These are phyloP conservation scores for Calycina marina DNA, from an alignment of 2,329 filamentous ascomycete species.

Conservation along the genomic window DNA sequence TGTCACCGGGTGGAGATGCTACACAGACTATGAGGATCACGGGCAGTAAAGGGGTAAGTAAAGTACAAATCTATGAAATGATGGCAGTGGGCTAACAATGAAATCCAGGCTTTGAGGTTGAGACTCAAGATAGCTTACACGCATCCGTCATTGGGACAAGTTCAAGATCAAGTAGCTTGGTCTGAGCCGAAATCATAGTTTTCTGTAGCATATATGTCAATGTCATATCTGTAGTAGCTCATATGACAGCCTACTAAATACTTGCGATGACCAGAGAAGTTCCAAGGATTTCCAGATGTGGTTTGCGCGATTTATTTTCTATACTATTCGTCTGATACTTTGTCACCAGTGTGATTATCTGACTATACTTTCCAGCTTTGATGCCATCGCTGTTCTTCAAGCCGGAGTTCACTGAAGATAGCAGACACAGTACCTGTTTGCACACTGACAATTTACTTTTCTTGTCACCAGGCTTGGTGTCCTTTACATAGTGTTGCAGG, in stretches of 20 bases:
- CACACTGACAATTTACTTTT: constrained; percentile 52
- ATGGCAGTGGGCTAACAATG: constrained; percentile 7
- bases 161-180: constrained; percentile 95
- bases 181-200: constrained; percentile 46
- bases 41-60: constrained; percentile 76
- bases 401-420: too few species aligned
- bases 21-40: constrained; percentile 83
- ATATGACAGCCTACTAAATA: too few species aligned
- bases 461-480: constrained; percentile 65
- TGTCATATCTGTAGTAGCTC: neutral
- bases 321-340: too few species aligned
- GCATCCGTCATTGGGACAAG: constrained; percentile 51
- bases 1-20: constrained; percentile 67
- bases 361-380: too few species aligned
- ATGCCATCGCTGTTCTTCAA: too few species aligned
- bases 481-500: constrained; percentile 55
- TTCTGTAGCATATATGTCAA: neutral
- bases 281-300: too few species aligned
- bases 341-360: too few species aligned
- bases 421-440: too few species aligned
- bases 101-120: constrained; percentile 52
- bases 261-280: too few species aligned
- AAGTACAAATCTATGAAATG: neutral
- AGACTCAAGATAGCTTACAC: constrained; percentile 73
- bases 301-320: too few species aligned